These are phyloP conservation scores for Polychytrium aggregatum DNA, from an alignment of 192 early-diverging fungal genomes.

Conservation along the genomic window DNA sequence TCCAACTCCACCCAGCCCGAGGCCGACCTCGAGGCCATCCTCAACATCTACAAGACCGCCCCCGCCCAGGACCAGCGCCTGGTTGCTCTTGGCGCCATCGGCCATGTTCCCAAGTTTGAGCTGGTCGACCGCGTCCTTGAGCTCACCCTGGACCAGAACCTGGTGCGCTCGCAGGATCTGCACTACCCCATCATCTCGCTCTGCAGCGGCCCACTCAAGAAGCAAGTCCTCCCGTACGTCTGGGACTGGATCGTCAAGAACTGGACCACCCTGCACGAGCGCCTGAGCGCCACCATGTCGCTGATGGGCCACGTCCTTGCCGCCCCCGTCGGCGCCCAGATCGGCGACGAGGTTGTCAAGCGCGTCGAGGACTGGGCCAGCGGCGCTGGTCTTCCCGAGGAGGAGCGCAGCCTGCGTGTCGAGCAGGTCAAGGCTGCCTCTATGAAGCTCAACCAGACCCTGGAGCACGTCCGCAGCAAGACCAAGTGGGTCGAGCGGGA, in stretches of 20 bases:
- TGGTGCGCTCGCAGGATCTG: slow-evolving; percentile 2
- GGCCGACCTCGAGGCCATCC: slow-evolving; percentile 24
- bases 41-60: slow-evolving; percentile 25
- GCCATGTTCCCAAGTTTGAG: slow-evolving; percentile 65
- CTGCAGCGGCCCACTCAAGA: slow-evolving; percentile 2
- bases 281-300: slow-evolving; percentile 2
- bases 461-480: slow-evolving; percentile 14
- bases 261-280: slow-evolving; percentile 10
- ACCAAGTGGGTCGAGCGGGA: slow-evolving; percentile 17
- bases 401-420: slow-evolving; percentile 10
- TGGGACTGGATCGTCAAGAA: slow-evolving; percentile 12
- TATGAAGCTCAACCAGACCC: slow-evolving; percentile 12
- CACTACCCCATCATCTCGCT: slow-evolving; percentile 4
- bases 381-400: slow-evolving; percentile 14
- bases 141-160: neutral
- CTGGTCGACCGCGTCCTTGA: slow-evolving; percentile 23
- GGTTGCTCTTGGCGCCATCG: slow-evolving; percentile 43
- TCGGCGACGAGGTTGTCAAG: slow-evolving; percentile 11
- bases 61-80: slow-evolving; percentile 35
- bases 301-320: slow-evolving; percentile 7
- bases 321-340: slow-evolving; percentile 3
- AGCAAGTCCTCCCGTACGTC: slow-evolving; percentile 4
- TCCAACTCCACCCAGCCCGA: slow-evolving; percentile 11
- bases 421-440: slow-evolving; percentile 19
- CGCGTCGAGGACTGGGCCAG: slow-evolving; percentile 16